phyloP scores from a whole-genome alignment of 768 basidiomycete genomes.

The Naganishia vishniacii region DNA sequence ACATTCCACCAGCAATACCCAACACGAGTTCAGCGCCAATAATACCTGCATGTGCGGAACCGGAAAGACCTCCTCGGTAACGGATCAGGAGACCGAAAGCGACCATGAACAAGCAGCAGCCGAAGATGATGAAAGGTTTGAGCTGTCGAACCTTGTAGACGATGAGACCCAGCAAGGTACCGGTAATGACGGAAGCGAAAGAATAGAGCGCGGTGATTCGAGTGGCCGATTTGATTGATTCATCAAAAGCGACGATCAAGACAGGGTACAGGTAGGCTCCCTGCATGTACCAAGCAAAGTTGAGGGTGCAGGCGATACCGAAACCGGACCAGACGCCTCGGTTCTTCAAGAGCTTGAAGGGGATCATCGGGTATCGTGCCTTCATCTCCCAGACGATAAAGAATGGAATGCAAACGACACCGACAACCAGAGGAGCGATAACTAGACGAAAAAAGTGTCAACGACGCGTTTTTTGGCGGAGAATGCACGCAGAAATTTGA shows the following conservation, averaged over 20 bases:
- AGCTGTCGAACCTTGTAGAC: slow-evolving; percentile 39
- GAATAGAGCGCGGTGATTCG: slow-evolving; percentile 41
- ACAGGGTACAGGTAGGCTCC: slow-evolving; percentile 44
- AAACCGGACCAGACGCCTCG: slow-evolving; percentile 42
- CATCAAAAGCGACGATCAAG: slow-evolving; percentile 41
- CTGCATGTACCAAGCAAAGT: slow-evolving; percentile 33
- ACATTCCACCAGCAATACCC: slow-evolving; percentile 33
- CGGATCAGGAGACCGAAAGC: slow-evolving; percentile 44
- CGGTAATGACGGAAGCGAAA: slow-evolving; percentile 42
- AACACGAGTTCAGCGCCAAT: slow-evolving; percentile 40
- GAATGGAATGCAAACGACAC: slow-evolving; percentile 36
- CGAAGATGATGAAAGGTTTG: slow-evolving; percentile 41
- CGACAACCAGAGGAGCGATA: slow-evolving; percentile 46
- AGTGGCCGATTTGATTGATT: slow-evolving; percentile 35
- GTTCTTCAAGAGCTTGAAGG: slow-evolving; percentile 34
- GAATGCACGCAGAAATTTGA: no score
- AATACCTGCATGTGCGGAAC: slow-evolving; percentile 30
- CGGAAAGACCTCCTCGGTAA: slow-evolving; percentile 31
- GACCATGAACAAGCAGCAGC: slow-evolving; percentile 37
- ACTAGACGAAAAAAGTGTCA: no score
- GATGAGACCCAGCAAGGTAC: slow-evolving; percentile 39
- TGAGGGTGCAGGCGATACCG: slow-evolving; percentile 40
- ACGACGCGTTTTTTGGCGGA: no score
- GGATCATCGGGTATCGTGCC: slow-evolving; percentile 22
- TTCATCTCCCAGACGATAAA: slow-evolving; percentile 33